These are phyloP conservation scores for Tardiomyces digboiensis DNA, from an alignment of 1,139 yeast genomes.

Conservation along the genomic window DNA sequence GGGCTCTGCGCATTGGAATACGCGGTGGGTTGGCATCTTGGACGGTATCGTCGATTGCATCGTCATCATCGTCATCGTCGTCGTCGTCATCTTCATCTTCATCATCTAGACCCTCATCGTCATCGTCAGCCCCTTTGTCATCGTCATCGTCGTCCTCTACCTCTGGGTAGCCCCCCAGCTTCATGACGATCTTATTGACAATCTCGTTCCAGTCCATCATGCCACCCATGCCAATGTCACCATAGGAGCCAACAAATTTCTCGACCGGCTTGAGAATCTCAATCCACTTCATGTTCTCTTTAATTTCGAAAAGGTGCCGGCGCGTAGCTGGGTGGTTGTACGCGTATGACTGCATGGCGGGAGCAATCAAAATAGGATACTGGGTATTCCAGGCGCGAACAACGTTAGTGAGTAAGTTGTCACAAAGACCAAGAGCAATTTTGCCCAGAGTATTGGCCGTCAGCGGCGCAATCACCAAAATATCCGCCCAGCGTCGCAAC, in stretches of 20 bases:
- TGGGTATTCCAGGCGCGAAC: conserved; percentile 90
- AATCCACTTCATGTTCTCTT: conserved; percentile 88
- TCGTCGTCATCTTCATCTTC: conserved; percentile 6
- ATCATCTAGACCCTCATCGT: conserved; percentile 23
- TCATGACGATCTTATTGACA: conserved; percentile 72
- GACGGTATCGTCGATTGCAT: neutral
- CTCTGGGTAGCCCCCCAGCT: conserved; percentile 87
- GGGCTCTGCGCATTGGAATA: neutral
- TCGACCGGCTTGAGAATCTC: conserved; percentile 86
- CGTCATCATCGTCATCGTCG: conserved; percentile 4
- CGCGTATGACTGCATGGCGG: conserved; percentile 90
- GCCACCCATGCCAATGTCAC: conserved; percentile 96
- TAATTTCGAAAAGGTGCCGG: conserved; percentile 62
- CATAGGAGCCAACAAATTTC: conserved; percentile 85
- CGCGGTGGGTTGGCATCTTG: neutral
- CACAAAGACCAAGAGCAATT: conserved; percentile 82
- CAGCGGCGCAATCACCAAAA: conserved; percentile 77
- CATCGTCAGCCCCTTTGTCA: conserved; percentile 42
- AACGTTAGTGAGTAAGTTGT: conserved; percentile 78
- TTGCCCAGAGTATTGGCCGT: conserved; percentile 91
- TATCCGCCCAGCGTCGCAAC: conserved; percentile 92
- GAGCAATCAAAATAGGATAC: conserved; percentile 81
- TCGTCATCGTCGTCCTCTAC: conserved; percentile 73
- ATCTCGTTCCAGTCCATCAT: conserved; percentile 96
- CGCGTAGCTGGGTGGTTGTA: conserved; percentile 83